These are phyloP conservation scores for Cenchrus purpureus DNA, from an alignment of 176 grass and related monocot genomes.

Conservation along the genomic window DNA sequence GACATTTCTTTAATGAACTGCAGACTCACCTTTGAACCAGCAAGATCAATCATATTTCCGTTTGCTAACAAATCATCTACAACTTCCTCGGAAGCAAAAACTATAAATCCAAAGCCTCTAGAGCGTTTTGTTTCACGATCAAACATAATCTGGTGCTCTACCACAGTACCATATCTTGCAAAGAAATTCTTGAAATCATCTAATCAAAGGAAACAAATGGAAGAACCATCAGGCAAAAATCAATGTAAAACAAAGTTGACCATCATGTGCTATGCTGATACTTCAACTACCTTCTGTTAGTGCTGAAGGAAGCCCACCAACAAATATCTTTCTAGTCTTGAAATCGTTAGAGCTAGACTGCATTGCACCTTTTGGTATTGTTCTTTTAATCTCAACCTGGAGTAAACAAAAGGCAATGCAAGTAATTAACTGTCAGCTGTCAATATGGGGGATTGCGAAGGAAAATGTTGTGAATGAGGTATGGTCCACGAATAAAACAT, in stretches of 20 bases:
- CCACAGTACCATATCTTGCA: slow-evolving; percentile 71
- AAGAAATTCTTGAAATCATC: slow-evolving; percentile 89
- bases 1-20: slow-evolving; percentile 38
- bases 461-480: not conserved
- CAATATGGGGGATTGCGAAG: not conserved
- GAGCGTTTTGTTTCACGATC: slow-evolving; percentile 85
- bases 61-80: slow-evolving; percentile 91
- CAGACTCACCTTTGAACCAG: slow-evolving; percentile 80
- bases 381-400: slow-evolving; percentile 98
- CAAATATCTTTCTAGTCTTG: slow-evolving; percentile 96
- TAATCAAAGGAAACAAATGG: slow-evolving; percentile 48
- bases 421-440: slow-evolving; percentile 5
- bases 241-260: slow-evolving; percentile 24
- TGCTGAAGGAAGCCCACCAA: slow-evolving; percentile 73
- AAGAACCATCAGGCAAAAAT: slow-evolving; percentile 43
- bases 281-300: slow-evolving; percentile 90
- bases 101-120: slow-evolving; percentile 94
- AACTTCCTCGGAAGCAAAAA: slow-evolving; percentile 85
- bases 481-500: not conserved
- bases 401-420: slow-evolving; percentile 26
- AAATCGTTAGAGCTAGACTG: slow-evolving; percentile 64
- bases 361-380: slow-evolving; percentile 78
- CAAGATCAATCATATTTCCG: slow-evolving; percentile 93
- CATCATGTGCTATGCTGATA: slow-evolving; percentile 16
- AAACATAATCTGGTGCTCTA: slow-evolving; percentile 85